Base-by-base conservation (phyloP, 805 yeast species). In the Myxozyma neotropica region DNA sequence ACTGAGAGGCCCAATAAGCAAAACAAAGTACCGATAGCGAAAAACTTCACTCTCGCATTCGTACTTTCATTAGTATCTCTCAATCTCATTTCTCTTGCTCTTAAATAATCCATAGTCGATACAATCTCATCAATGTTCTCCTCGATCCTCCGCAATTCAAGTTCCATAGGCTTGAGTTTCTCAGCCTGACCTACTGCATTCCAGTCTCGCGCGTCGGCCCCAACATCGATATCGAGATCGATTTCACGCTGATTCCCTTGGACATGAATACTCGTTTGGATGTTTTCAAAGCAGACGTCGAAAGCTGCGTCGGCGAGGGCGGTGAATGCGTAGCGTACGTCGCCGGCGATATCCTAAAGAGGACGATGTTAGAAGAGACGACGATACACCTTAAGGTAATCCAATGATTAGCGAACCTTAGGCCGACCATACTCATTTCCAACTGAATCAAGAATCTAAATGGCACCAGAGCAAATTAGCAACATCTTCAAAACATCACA, bases 181-280 rank as follows among this genome's bases (percentile, higher is more conserved):
- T 94, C 98, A 46, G 88, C 83, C 48, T 96, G 92, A 78, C 92
- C 97, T 64, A 92, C 79, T 24, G 91, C 89, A 72, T 91, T 90
- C 97, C 98, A 94, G 77, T 94, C 98, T 75, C 98, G 87, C 43
- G 98, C 99, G 69, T 91, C 89, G 53, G 97, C 89, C 45, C 99
- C 99, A 63, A 91, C 85, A 74, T 94, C 98, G 60, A 94, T 86
- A 65, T 92, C 97, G 70, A 94, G 78, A 71, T 91, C 97, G 68
- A 94, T 78, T 54, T 86, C 86, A 74, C 98, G 86, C 61, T 77
- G 73, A 67, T 81, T 69, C 31, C 78, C 72, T 47, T 78, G 77
- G 27, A n/a, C 17, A 33, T 35, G 45, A 2, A 45, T 54, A 29
- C n/a, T 31, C 4, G 38, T 23, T 45, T 36, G 72, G 51, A 78